These are phyloP conservation scores for Claviceps pazoutovae DNA, from an alignment of 2,329 filamentous ascomycete genomes.

Conservation along the genomic window DNA sequence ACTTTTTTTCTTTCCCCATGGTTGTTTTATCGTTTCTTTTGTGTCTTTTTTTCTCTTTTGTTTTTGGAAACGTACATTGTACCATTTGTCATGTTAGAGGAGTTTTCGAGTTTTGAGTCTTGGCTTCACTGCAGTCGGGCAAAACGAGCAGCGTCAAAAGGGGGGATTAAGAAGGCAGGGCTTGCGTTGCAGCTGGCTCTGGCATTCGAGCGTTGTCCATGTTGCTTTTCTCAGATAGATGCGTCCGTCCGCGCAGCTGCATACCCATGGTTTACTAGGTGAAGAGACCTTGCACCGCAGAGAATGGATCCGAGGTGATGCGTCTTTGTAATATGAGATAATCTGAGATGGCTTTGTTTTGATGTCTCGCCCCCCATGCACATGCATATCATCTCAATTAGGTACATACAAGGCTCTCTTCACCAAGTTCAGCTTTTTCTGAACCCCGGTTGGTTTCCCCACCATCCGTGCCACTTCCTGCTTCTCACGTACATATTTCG, in stretches of 20 bases:
- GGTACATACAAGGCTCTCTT: no score
- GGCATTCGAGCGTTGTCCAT: not conserved
- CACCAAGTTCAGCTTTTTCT: no score
- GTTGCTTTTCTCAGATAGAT: not conserved
- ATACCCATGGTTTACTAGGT: not conserved
- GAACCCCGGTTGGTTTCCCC: no score
- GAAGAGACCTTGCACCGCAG: not conserved
- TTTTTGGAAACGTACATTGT: slow-evolving; percentile 5
- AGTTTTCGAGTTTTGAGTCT: not conserved
- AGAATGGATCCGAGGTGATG: not conserved
- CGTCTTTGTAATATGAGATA: not conserved
- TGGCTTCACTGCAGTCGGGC: no score
- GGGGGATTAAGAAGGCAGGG: not conserved
- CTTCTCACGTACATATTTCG: no score
- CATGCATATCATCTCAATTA: no score
- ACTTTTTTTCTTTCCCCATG: not conserved
- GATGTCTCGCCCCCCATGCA: no score
- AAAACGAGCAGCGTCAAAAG: not conserved
- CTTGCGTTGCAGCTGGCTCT: not conserved
- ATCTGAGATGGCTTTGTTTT: no score
- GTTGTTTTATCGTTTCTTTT: not conserved
- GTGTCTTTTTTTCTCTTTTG: slow-evolving; percentile 4
- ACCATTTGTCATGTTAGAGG: slow-evolving; percentile 1
- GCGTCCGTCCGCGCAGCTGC: not conserved
- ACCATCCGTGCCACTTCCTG: no score